phyloP scores from a whole-genome alignment of 805 yeast species.

The Wilhelminamyces savonicus region DNA sequence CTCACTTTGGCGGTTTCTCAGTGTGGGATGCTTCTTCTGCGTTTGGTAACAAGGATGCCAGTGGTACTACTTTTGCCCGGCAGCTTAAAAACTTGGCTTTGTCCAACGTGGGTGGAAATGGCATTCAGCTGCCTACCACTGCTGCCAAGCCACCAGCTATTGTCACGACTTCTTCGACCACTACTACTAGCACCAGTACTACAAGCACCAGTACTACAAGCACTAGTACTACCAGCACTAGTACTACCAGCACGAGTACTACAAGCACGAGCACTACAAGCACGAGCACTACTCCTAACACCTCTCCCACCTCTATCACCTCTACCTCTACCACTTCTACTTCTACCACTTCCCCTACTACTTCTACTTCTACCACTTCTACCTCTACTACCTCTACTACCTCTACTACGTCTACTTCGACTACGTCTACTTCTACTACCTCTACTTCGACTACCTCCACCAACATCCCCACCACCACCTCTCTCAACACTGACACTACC shows the following conservation, averaged over 20 bases:
- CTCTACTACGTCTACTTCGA: neutral
- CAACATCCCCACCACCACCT: conserved; percentile 1
- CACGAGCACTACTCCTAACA: no score
- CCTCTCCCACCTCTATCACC: no score
- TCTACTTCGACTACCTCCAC: conserved; percentile 1
- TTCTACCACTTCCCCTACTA: conserved; percentile 1
- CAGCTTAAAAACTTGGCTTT: conserved; percentile 39
- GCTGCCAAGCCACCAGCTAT: no score
- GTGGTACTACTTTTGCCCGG: conserved; percentile 19
- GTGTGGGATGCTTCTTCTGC: conserved; percentile 81
- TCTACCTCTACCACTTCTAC: conserved; percentile 2
- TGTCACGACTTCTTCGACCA: no score
- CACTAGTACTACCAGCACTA: no score
- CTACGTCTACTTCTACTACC: neutral
- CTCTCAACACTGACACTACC: conserved; percentile 1
- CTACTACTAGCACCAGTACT: no score
- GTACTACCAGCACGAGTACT: no score
- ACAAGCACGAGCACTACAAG: no score
- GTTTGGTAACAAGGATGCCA: conserved; percentile 6
- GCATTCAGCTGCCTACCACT: no score
- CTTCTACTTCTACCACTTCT: conserved; percentile 1
- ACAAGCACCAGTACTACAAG: conserved; percentile 1
- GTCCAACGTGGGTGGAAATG: no score
- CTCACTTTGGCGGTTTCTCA: conserved; percentile 65
- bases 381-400: neutral